These are phyloP conservation scores for Aspergillus wentii DNA, from an alignment of 495 filamentous ascomycete species.

Conservation along the genomic window DNA sequence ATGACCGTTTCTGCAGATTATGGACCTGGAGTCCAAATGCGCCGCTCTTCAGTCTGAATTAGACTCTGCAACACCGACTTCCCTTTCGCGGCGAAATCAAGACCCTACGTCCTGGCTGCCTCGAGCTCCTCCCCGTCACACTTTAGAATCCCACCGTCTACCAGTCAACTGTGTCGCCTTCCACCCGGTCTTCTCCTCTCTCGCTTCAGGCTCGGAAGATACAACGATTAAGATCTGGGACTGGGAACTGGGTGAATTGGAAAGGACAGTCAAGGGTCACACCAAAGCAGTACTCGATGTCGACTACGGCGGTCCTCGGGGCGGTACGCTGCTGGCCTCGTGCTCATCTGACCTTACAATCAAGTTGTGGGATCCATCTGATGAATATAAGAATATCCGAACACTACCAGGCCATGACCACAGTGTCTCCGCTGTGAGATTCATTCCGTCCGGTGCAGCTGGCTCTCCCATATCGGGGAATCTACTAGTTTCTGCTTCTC, in stretches of 20 bases:
- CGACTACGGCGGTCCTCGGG: constrained; percentile 86
- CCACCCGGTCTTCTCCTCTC: constrained; percentile 85
- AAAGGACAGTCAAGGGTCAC: constrained; percentile 88
- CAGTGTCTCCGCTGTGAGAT: constrained; percentile 79
- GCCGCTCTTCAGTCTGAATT: constrained; percentile 71
- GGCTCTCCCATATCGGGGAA: too few relatives aligned
- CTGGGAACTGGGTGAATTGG: constrained; percentile 92
- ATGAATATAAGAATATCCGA: constrained; percentile 93
- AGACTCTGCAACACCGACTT: constrained; percentile 79
- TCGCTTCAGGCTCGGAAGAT: constrained; percentile 93
- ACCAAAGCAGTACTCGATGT: constrained; percentile 85
- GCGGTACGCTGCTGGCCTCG: constrained; percentile 80
- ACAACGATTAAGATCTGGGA: constrained; percentile 97
- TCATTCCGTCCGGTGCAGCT: constrained; percentile 85
- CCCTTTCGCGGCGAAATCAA: constrained; percentile 70
- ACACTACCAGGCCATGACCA: constrained; percentile 94
- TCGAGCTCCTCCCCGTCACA: constrained; percentile 71
- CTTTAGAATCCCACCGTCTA: constrained; percentile 76
- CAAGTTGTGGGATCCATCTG: constrained; percentile 91
- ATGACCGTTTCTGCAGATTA: constrained; percentile 57
- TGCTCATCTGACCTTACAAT: constrained; percentile 90
- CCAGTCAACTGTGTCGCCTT: constrained; percentile 89
- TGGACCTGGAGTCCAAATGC: constrained; percentile 82
- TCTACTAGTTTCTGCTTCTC: constrained; percentile 72
- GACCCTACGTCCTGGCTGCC: constrained; percentile 88